phyloP scores from a whole-genome alignment of 1,139 yeast species.

The Geotrichum candidum region DNA sequence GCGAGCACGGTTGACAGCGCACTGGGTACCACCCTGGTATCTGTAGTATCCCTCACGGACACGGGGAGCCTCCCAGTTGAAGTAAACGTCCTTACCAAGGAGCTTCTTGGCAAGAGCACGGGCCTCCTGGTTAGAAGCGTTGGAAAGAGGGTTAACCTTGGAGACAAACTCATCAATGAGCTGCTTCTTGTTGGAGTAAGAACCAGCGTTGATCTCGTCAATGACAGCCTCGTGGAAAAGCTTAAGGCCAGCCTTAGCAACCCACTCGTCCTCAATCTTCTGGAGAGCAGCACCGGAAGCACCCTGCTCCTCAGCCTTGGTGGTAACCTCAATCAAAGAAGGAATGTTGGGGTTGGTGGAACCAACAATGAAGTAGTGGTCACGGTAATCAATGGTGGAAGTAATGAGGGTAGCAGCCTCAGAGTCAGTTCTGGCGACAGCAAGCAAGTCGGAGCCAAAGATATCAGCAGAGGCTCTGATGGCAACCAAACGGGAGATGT shows the following conservation, averaged over 20 bases:
- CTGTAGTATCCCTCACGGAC: constrained; percentile 97
- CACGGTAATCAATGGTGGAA: constrained; percentile 90
- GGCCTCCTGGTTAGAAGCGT: constrained; percentile 75
- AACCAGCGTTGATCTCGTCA: constrained; percentile 66
- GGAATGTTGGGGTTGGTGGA: constrained; percentile 77
- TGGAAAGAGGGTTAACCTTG: constrained; percentile 68
- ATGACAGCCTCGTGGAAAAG: constrained; percentile 88
- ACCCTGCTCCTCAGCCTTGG: constrained; percentile 74
- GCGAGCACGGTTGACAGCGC: constrained; percentile 96
- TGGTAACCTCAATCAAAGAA: constrained; percentile 72
- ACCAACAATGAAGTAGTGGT: constrained; percentile 88
- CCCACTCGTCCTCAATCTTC: constrained; percentile 78
- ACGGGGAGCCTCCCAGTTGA: constrained; percentile 95
- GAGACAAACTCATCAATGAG: constrained; percentile 62
- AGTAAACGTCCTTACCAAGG: constrained; percentile 77
- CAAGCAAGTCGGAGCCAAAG: constrained; percentile 75
- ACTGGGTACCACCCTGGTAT: constrained; percentile 93
- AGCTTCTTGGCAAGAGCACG: constrained; percentile 68
- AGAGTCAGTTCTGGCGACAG: constrained; percentile 93
- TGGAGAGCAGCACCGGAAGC: constrained; percentile 65
- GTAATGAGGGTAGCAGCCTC: constrained; percentile 95
- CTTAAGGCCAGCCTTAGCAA: constrained; percentile 73
- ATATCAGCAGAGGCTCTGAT: constrained; percentile 95
- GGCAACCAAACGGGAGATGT: constrained; percentile 86
- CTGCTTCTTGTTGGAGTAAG: constrained; percentile 55